Evolutionary conservation across 2,329 filamentous ascomycete genomes (phyloP), one percentile per base, ranked within the genome.

Genomic region (Orbilia quercus): DNA sequence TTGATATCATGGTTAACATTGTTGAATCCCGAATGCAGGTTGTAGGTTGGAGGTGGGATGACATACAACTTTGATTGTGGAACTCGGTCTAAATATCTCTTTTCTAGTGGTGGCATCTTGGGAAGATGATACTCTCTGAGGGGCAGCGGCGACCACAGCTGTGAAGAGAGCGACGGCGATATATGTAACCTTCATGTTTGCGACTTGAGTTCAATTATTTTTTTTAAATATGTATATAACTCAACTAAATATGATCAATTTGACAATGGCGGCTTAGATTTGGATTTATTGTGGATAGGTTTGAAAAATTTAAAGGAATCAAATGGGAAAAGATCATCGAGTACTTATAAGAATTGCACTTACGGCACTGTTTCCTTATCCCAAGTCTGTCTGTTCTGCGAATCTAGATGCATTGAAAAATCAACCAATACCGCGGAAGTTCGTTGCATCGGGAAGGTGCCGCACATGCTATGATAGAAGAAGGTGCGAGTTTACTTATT

Each of bases 121-220:
- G 22, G 63, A 31, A 31, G 28, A 44, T 31, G 9, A 14, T 44
- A 50, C 36, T 23, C 31, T 14, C 25, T 51, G 58, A 16, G 23
- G 66, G 34, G 31, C 58, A 2, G 58, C 66, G 14, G 50, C 57
- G 20, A 58, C 51, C 1, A 71, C 44, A 18, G 58, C 66, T 25
- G 66, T 34, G 58, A 71, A 58, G 42, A 71, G 25, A 3, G 51
- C 23, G 18, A 53, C 22, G 20, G 50, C 34, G 18, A 64, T 12
- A 23, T 64, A 64, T 31, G 42, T 20, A 14, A 71, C 11, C 38
- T 71, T 62, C 66, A 71, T 70, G 7, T 38, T 66, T 40, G n/a
- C 12, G n/a, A n/a, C n/a, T n/a, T n/a, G n/a, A n/a, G n/a, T n/a
- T n/a, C n/a, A n/a, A n/a, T n/a, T n/a, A n/a, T n/a, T n/a, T n/a